Evolutionary conservation across 2,329 filamentous ascomycete genomes (phyloP).

Genomic region (Pseudogymnoascus sp.): DNA sequence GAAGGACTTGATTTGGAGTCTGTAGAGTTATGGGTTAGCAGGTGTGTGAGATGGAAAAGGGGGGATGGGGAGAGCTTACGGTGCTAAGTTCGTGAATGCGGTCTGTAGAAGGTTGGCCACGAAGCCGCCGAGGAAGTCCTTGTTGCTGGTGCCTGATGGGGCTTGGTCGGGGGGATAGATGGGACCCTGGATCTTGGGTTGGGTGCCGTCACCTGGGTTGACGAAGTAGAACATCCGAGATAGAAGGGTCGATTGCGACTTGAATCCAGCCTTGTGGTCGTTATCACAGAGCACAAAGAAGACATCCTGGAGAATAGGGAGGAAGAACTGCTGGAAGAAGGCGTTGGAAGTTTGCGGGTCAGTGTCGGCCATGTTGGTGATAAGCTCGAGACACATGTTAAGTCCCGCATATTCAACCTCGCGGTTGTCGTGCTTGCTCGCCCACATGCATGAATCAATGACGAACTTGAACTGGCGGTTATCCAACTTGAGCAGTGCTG

Average conservation of each 20-base stretch:
- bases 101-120: conserved; percentile 77
- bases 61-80: conserved; percentile 49
- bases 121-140: conserved; percentile 83
- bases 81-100: conserved; percentile 87
- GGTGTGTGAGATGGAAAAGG: conserved; percentile 10
- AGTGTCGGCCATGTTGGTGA: conserved; percentile 94
- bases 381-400: conserved; percentile 95
- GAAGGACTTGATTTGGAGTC: conserved; percentile 80
- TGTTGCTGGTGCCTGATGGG: conserved; percentile 74
- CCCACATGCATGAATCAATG: conserved; percentile 99
- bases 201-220: conserved; percentile 58
- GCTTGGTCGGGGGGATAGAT: conserved; percentile 84
- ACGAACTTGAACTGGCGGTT: conserved; percentile 98
- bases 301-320: conserved; percentile 91
- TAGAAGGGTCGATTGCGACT: conserved; percentile 89
- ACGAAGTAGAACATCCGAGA: conserved; percentile 96
- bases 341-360: conserved; percentile 79
- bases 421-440: conserved; percentile 99
- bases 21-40: conserved; percentile 38
- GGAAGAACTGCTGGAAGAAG: conserved; percentile 98
- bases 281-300: conserved; percentile 97
- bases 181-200: conserved; percentile 83
- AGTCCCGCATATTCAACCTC: conserved; percentile 94
- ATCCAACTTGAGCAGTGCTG: conserved; percentile 84
- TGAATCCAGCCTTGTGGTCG: conserved; percentile 98